Percentiles rank a stretch among this genome's conserved stretches.
Evolutionary conservation across 306 rosid species (phyloP).

Genomic region (Castanea crenata): DNA sequence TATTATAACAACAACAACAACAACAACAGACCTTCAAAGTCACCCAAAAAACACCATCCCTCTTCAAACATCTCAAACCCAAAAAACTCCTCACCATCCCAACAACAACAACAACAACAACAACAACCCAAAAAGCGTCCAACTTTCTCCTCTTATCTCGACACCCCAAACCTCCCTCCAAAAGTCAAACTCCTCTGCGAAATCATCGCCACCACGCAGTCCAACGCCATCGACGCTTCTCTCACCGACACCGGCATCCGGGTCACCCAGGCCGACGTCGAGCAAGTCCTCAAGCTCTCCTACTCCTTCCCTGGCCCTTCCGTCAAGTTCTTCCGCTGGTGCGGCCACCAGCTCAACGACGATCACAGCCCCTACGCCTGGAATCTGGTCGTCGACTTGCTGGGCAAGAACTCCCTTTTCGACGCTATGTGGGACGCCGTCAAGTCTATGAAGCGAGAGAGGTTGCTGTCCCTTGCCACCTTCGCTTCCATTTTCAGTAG

Average conservation of each 20-base stretch:
- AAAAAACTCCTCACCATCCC: not conserved
- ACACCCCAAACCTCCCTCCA: conserved; percentile 27
- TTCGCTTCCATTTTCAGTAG: conserved; percentile 66
- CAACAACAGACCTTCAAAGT: not conserved
- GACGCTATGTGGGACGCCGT: conserved; percentile 77
- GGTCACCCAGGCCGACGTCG: conserved; percentile 46
- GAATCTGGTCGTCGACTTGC: conserved; percentile 60
- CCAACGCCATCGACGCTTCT: conserved; percentile 33
- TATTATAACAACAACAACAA: not conserved
- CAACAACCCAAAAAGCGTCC: conserved; percentile 1
- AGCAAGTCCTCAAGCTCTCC: conserved; percentile 57
- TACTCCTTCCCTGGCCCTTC: conserved; percentile 56
- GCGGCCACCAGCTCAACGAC: conserved; percentile 48
- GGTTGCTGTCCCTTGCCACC: conserved; percentile 49
- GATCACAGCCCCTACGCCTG: conserved; percentile 64
- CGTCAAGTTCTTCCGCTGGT: conserved; percentile 72
- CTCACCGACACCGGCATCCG: conserved; percentile 31
- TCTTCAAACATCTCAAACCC: not conserved
- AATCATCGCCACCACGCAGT: conserved; percentile 44
- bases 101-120: no score
- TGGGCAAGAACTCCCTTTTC: conserved; percentile 55
- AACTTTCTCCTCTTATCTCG: conserved; percentile 40
- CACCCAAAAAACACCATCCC: not conserved
- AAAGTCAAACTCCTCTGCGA: conserved; percentile 44
- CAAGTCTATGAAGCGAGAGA: conserved; percentile 44